Evolutionary conservation across 768 basidiomycete species (phyloP), one percentile per base, ranked within the genome.

Genomic region (Rhodotorula babjevae): DNA sequence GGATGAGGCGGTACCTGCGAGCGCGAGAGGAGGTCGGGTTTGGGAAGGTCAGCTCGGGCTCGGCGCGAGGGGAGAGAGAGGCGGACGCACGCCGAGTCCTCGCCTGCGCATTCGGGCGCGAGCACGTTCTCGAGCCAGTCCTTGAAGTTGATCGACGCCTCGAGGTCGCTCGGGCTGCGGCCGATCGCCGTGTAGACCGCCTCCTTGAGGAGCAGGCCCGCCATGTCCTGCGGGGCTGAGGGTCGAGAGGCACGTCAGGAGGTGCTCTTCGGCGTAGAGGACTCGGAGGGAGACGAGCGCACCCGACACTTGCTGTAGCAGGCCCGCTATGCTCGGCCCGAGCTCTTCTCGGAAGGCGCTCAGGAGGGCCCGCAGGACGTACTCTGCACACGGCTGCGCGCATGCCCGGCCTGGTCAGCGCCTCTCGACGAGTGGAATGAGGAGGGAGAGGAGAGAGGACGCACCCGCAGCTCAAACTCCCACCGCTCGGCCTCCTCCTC

Each of bases 401-500:
- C 21, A n/a, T 25, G 7, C 8, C 18, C 19, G 31, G 14, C 44
- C n/a, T n/a, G n/a, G 27, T 53, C 56, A 46, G 15, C 14, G 15
- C 12, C 19, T 46, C 19, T 46, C 46, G 3, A 50, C 18, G 36
- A 4, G 9, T 36, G 36, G 36, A 36, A 36, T 9, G 36, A 36
- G 36, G 44, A 12, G 14, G 42, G 44, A 46, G 44, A 46, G 44
- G 44, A 46, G 44, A n/a, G 25, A 55, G 36, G 3, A 70, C 88
- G 42, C 78, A 95, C 93, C 74, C 95, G 85, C 70, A 96, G 87
- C 77, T 95, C 92, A 77, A 86, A 97, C 77, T 93, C 89, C 93
- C 94, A 97, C 68, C 90, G 87, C 52, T 94, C 93, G 56, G 87
- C 49, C 52, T 92, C 92, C 81, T 97, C 93, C 18, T 87, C 81